Conservation (phyloP, 768 basidiomycete species). For the Daedalea quercina region DNA sequence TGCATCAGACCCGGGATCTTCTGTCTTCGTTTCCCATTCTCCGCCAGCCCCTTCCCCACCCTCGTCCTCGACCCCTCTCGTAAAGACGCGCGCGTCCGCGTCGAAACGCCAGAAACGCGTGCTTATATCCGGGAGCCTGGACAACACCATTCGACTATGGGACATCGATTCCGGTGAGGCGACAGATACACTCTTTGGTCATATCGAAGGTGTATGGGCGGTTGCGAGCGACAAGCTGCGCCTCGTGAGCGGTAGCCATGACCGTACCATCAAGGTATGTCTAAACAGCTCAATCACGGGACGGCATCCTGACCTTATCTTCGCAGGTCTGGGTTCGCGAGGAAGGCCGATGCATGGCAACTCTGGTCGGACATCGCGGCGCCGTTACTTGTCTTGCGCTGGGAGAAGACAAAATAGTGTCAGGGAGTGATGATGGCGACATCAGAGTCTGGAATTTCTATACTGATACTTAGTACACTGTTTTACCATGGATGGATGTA, state of each 20-base stretch:
- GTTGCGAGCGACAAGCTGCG: conserved; percentile 90
- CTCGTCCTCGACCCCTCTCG: not conserved
- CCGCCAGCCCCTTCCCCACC: not conserved
- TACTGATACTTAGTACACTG: no score
- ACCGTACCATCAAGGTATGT: conserved; percentile 91
- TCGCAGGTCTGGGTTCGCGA: conserved; percentile 98
- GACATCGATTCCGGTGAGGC: conserved; percentile 83
- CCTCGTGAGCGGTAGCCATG: conserved; percentile 89
- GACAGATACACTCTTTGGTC: conserved; percentile 84
- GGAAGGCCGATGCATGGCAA: conserved; percentile 79
- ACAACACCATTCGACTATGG: conserved; percentile 96
- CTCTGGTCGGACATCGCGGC: conserved; percentile 89
- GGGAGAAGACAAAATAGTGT: conserved; percentile 92
- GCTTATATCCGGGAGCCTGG: conserved; percentile 83
- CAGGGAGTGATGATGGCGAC: conserved; percentile 91
- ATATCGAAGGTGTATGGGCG: conserved; percentile 98
- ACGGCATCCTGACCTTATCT: no score
- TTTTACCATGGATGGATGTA: no score
- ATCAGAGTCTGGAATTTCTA: conserved; percentile 66
- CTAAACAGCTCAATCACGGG: no score
- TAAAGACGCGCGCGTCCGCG: not conserved
- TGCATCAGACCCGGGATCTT: not conserved
- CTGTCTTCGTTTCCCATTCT: not conserved
- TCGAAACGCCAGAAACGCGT: conserved; percentile 45
- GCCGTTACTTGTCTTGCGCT: conserved; percentile 89